Percentiles rank a stretch among this genome's conserved stretches.
Evolutionary conservation across 2,329 filamentous ascomycete genomes (phyloP).

Genomic region (Colletotrichum zoysiae): DNA sequence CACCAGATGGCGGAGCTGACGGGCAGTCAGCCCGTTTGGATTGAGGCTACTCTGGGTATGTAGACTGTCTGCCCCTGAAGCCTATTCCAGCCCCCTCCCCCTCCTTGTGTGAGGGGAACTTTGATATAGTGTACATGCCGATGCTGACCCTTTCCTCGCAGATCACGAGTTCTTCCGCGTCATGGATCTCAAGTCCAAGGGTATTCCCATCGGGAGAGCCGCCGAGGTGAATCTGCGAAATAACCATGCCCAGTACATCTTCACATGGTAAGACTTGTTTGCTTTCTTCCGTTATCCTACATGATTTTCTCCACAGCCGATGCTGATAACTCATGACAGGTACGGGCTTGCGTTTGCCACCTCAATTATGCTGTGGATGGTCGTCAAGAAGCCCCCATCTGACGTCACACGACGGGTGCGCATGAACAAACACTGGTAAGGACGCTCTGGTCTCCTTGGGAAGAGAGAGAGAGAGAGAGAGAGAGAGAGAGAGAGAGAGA

Average conservation of each 20-base stretch:
- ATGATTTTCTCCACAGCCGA: not conserved
- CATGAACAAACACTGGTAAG: constrained; percentile 80
- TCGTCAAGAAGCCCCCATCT: constrained; percentile 86
- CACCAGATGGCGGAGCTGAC: constrained; percentile 87
- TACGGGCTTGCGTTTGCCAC: constrained; percentile 88
- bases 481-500: not conserved
- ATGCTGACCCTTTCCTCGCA: constrained; percentile 51
- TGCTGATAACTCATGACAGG: constrained; percentile 62
- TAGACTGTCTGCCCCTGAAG: constrained; percentile 26
- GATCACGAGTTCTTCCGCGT: constrained; percentile 83
- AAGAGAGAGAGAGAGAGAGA: not conserved
- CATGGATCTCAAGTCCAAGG: constrained; percentile 81
- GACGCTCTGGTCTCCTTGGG: not conserved
- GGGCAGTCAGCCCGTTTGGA: constrained; percentile 90
- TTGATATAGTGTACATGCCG: constrained; percentile 15
- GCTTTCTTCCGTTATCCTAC: not conserved
- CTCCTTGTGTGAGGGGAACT: not conserved
- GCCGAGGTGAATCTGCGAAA: constrained; percentile 94
- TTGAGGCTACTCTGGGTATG: constrained; percentile 94
- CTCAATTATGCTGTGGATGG: constrained; percentile 96
- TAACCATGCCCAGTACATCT: constrained; percentile 98
- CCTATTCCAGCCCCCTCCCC: too few relatives aligned
- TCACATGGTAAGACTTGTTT: constrained; percentile 81
- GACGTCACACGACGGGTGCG: constrained; percentile 80
- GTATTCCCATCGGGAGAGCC: constrained; percentile 88